Conservation (phyloP, 225 moss, liverwort and hornwort species). For the Polytrichum commune region DNA sequence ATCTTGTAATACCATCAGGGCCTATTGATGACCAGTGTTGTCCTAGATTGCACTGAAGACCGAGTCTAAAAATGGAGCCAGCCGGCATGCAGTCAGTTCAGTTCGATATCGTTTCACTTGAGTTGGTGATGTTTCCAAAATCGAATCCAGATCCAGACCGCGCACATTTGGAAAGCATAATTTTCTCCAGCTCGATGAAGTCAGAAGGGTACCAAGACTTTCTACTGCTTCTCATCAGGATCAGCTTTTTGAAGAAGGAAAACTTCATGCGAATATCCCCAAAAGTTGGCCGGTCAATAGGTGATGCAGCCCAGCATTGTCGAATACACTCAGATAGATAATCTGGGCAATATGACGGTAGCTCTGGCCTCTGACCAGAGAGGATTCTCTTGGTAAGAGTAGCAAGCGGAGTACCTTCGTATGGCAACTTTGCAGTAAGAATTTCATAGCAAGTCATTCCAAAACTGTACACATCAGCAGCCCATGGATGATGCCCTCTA, state of each 20-base stretch:
- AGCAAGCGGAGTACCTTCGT: constrained; percentile 19
- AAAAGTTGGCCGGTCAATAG: constrained; percentile 33
- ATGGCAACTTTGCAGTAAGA: constrained; percentile 32
- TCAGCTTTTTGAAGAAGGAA: constrained; percentile 35
- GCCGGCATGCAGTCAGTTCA: background rate
- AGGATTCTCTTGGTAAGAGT: constrained; percentile 19
- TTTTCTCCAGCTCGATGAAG: constrained; percentile 44
- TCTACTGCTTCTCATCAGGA: constrained; percentile 48
- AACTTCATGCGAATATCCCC: constrained; percentile 33
- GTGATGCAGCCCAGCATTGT: constrained; percentile 33
- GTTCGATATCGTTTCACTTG: constrained; percentile 4
- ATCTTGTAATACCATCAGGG: background rate
- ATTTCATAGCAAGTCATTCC: constrained; percentile 43
- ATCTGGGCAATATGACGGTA: constrained; percentile 41
- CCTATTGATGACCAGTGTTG: background rate
- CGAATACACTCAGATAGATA: constrained; percentile 40
- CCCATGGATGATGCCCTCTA: background rate
- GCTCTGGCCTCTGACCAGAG: constrained; percentile 26
- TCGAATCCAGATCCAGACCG: constrained; percentile 23
- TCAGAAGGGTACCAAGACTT: constrained; percentile 46
- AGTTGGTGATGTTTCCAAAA: constrained; percentile 19
- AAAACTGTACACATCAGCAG: constrained; percentile 44
- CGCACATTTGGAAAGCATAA: constrained; percentile 28
- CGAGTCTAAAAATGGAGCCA: background rate
- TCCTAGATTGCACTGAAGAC: too few relatives aligned